These are phyloP conservation scores for Acrasis kona DNA, from an alignment of 78 protist genomes.

Conservation along the genomic window DNA sequence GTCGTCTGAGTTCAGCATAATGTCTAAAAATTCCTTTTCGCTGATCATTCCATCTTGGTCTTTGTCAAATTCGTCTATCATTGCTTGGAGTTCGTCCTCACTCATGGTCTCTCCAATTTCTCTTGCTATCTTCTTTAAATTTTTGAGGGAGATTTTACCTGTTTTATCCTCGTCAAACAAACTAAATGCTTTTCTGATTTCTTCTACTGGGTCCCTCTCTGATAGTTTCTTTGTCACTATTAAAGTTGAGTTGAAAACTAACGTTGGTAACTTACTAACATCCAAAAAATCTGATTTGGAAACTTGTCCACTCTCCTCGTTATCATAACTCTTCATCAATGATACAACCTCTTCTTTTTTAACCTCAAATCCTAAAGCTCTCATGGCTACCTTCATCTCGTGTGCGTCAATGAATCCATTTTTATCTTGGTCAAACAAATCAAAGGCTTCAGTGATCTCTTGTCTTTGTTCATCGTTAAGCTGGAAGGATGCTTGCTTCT, in stretches of 20 bases:
- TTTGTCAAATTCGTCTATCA: constrained; percentile 77
- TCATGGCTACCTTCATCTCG: constrained; percentile 89
- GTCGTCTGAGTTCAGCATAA: constrained; percentile 48
- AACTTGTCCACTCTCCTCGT: too few relatives aligned
- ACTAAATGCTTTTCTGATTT: constrained; percentile 77
- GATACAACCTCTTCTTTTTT: constrained; percentile 72
- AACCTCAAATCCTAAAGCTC: constrained; percentile 91
- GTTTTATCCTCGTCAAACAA: constrained; percentile 77
- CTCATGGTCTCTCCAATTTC: constrained; percentile 84
- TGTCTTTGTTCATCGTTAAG: constrained; percentile 73
- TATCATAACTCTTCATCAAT: constrained; percentile 34
- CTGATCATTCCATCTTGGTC: constrained; percentile 79
- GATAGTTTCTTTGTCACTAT: constrained; percentile 80
- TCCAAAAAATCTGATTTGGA: constrained; percentile 36
- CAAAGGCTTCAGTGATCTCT: constrained; percentile 79
- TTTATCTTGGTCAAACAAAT: constrained; percentile 65
- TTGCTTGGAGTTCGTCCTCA: constrained; percentile 82
- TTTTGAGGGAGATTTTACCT: constrained; percentile 59
- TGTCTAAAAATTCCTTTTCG: constrained; percentile 73
- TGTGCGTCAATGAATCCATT: constrained; percentile 76
- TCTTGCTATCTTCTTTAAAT: constrained; percentile 73
- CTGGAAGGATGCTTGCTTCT: too few relatives aligned
- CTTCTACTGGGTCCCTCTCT: constrained; percentile 71
- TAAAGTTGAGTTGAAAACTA: constrained; percentile 60
- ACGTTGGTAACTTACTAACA: constrained; percentile 59